A percentile compares a stretch with the other conserved stretches of the same genome.
Conservation (phyloP, 1,284 basidiomycete genomes). For the Ganoderma boninense region DNA sequence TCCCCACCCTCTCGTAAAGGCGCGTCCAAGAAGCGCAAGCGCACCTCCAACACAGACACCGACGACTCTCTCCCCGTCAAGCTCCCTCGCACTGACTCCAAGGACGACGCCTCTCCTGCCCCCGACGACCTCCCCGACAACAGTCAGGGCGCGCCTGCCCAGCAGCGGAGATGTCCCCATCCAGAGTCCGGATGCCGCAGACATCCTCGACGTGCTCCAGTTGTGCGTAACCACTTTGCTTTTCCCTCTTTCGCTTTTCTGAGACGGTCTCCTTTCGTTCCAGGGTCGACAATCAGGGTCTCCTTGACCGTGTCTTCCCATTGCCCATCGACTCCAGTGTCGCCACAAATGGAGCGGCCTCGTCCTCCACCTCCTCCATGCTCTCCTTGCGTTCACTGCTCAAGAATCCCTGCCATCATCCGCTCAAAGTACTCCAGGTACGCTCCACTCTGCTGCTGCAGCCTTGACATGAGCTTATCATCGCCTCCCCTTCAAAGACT, state of each 20-base stretch:
- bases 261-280: conserved; percentile 14
- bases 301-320: conserved; percentile 83
- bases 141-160: conserved; percentile 42
- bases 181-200: conserved; percentile 56
- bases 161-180: conserved; percentile 59
- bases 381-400: conserved; percentile 73
- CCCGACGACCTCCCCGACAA: conserved; percentile 41
- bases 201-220: conserved; percentile 80
- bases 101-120: conserved; percentile 44
- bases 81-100: conserved; percentile 50
- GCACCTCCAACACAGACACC: conserved; percentile 50
- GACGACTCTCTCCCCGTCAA: conserved; percentile 57
- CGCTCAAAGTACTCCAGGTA: conserved; percentile 61
- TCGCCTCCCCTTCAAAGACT: conserved; percentile 46
- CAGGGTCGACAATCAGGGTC: conserved; percentile 75
- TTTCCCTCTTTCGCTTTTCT: conserved; percentile 11
- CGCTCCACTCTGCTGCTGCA: conserved; percentile 36
- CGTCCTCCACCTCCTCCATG: conserved; percentile 41
- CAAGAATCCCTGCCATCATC: conserved; percentile 57
- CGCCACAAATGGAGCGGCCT: conserved; percentile 39
- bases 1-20: conserved; percentile 42
- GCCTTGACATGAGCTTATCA: conserved; percentile 20
- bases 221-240: conserved; percentile 52
- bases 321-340: conserved; percentile 50
- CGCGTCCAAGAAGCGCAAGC: conserved; percentile 71